These are phyloP conservation scores for Porphyrellus cyaneotinctus DNA, from an alignment of 768 basidiomycete species.

Conservation along the genomic window DNA sequence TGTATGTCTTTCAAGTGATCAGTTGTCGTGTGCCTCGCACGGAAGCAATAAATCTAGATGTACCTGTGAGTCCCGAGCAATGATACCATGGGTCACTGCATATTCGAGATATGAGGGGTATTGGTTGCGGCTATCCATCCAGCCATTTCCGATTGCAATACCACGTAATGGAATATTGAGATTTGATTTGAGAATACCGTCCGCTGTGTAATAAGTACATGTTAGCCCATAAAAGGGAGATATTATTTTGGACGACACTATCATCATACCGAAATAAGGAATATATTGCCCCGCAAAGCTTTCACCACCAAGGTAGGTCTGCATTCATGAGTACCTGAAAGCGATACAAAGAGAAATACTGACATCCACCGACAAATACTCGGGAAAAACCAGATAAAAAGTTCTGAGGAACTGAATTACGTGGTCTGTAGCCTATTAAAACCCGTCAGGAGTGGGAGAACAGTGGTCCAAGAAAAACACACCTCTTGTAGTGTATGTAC, in stretches of 20 bases:
- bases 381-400: conserved; percentile 90
- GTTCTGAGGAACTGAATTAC: conserved; percentile 81
- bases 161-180: conserved; percentile 68
- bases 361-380: conserved; percentile 78
- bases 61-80: conserved; percentile 71
- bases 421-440: conserved; percentile 63
- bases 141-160: conserved; percentile 93
- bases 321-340: conserved; percentile 12
- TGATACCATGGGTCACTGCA: conserved; percentile 69
- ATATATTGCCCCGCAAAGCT: conserved; percentile 98
- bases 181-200: conserved; percentile 64
- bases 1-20: conserved; percentile 49
- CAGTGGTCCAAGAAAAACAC: conserved; percentile 9
- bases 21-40: background rate
- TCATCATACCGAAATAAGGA: conserved; percentile 77
- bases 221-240: conserved; percentile 1
- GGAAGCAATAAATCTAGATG: conserved; percentile 12
- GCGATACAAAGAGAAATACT: conserved; percentile 29
- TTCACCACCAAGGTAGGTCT: conserved; percentile 97
- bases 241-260: background rate
- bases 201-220: conserved; percentile 43
- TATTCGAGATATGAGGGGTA: conserved; percentile 90
- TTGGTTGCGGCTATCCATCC: conserved; percentile 89
- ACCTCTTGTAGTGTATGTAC: conserved; percentile 76
- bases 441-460: background rate